phyloP scores from a whole-genome alignment of 306 rosid genomes.

The Acacia crassicarpa region DNA sequence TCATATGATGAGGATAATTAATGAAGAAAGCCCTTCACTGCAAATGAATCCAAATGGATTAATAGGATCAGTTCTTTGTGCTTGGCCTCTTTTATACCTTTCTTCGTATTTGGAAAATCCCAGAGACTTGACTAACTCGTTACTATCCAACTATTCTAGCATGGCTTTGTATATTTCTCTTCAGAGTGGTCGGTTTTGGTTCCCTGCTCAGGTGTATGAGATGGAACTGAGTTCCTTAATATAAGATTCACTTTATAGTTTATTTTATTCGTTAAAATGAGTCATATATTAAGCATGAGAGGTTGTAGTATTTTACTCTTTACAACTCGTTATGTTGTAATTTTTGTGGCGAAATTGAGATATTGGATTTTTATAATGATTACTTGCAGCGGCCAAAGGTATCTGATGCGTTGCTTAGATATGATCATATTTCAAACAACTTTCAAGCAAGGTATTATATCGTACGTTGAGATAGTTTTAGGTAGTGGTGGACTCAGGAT shows the following conservation, averaged over 20 bases:
- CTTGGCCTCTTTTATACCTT: conserved; percentile 29
- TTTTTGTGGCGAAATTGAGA: neutral
- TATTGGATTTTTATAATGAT: neutral
- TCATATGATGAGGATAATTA: conserved; percentile 31
- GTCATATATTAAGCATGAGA: no score
- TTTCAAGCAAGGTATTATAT: neutral
- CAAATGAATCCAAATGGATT: conserved; percentile 29
- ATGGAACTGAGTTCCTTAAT: neutral
- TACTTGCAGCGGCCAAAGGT: conserved; percentile 41
- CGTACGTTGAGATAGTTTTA: neutral
- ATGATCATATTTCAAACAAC: conserved; percentile 39
- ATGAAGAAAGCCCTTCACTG: conserved; percentile 10
- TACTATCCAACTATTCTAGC: conserved; percentile 36
- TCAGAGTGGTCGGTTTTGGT: conserved; percentile 54
- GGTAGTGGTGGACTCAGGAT: no score
- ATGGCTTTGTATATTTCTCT: conserved; percentile 60
- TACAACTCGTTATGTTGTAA: neutral
- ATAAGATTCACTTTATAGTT: no score
- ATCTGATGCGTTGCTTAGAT: conserved; percentile 52
- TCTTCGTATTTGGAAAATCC: conserved; percentile 30
- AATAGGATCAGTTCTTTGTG: conserved; percentile 21
- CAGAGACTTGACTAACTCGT: neutral
- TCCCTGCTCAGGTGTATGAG: conserved; percentile 60
- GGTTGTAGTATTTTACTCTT: neutral
- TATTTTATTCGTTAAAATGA: no score